phyloP scores from a whole-genome alignment of 441 rosid species.

The Populus tomentosa region DNA sequence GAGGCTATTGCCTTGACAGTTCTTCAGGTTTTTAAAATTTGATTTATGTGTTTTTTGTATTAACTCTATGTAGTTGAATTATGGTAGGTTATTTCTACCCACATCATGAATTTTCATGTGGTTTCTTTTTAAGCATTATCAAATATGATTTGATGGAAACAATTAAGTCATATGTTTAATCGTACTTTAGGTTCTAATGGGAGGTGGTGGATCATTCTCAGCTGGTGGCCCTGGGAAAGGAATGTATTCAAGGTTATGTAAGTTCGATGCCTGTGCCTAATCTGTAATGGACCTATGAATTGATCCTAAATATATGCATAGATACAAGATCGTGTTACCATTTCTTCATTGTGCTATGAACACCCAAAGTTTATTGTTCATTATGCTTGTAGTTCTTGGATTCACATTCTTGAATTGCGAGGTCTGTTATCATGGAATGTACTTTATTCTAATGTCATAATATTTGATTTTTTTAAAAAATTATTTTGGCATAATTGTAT shows the following conservation, averaged over 20 bases:
- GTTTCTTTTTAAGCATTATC: neutral
- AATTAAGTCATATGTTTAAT: no score
- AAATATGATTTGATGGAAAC: neutral
- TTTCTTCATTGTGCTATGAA: neutral
- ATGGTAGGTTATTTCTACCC: no score
- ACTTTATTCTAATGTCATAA: no score
- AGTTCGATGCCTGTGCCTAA: conserved; percentile 21
- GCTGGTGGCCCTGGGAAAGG: conserved; percentile 97
- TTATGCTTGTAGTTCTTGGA: no score
- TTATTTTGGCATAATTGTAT: neutral
- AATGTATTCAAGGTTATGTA: conserved; percentile 92
- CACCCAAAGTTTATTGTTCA: no score
- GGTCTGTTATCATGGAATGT: no score
- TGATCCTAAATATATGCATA: no score
- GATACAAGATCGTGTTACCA: neutral
- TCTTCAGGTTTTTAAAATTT: conserved; percentile 61
- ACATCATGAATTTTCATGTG: neutral
- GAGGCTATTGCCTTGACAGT: conserved; percentile 70
- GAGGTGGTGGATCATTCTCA: conserved; percentile 98
- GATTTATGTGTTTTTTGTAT: neutral
- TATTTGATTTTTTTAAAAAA: no score
- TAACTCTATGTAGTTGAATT: neutral
- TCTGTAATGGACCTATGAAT: no score
- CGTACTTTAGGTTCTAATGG: conserved; percentile 68
- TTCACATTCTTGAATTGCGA: no score